Evolutionary conservation across 176 grass and related monocot species (phyloP).

Genomic region (Dactylis glomerata): DNA sequence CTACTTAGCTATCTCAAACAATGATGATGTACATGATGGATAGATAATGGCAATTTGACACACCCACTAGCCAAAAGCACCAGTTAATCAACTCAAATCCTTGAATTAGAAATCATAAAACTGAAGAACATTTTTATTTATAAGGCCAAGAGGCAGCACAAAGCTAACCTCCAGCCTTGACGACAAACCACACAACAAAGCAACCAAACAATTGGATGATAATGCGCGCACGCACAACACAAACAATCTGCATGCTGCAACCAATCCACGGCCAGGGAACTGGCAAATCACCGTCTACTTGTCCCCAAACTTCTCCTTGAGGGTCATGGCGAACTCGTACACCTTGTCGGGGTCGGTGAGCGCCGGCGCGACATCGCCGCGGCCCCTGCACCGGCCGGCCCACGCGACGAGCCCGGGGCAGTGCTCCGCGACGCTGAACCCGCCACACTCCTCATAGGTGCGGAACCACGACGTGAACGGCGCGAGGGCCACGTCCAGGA

Average conservation of each 20-base stretch:
- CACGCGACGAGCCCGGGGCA: not conserved
- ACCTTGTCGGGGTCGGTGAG: not conserved
- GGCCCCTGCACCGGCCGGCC: not conserved
- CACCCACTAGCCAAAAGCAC: too few species aligned
- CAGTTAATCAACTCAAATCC: not conserved
- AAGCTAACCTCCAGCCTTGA: not conserved
- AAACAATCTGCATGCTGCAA: not conserved
- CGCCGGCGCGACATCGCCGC: not conserved
- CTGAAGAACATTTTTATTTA: not conserved
- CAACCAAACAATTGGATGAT: not conserved
- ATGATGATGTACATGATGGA: not conserved
- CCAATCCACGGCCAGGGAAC: not conserved
- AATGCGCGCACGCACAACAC: not conserved
- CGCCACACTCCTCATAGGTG: not conserved
- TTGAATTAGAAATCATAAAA: not conserved
- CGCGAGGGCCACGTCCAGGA: not conserved
- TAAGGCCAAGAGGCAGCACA: not conserved
- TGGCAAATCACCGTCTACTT: not conserved
- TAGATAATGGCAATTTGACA: not conserved
- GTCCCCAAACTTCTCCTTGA: not conserved
- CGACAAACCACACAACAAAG: not conserved
- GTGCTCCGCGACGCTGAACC: not conserved
- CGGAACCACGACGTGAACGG: not conserved
- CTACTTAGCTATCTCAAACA: too few species aligned
- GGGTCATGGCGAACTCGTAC: not conserved